Evolutionary conservation across 768 basidiomycete genomes (phyloP).

Genomic region (Hygrophorus pudorinus): DNA sequence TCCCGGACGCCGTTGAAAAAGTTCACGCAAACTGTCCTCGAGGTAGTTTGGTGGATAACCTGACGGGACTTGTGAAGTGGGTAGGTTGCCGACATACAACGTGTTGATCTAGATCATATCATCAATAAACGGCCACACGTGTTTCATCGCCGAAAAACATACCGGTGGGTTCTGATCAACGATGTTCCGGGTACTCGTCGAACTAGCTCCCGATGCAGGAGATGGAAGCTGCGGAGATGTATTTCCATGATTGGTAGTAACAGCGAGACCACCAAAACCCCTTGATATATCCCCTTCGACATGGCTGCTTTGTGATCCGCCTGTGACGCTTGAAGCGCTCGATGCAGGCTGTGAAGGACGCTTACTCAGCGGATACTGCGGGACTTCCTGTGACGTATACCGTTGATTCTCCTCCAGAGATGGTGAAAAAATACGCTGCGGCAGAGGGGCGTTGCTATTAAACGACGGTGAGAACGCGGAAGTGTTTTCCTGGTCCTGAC

Average conservation of each 20-base stretch:
- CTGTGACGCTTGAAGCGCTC: slow-evolving; percentile 23
- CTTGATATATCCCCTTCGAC: slow-evolving; percentile 23
- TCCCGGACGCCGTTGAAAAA: slow-evolving; percentile 74
- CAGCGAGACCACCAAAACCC: slow-evolving; percentile 37
- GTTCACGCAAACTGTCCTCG: slow-evolving; percentile 75
- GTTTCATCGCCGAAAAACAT: slow-evolving; percentile 19
- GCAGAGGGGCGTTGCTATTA: slow-evolving; percentile 2
- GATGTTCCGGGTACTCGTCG: slow-evolving; percentile 32
- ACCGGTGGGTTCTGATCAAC: slow-evolving; percentile 93
- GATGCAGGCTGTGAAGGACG: slow-evolving; percentile 18
- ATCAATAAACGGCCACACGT: background rate
- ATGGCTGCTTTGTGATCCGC: slow-evolving; percentile 16
- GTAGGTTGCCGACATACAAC: slow-evolving; percentile 97
- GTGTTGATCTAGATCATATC: slow-evolving; percentile 68
- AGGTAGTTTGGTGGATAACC: slow-evolving; percentile 73
- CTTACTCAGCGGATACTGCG: background rate
- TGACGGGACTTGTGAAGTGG: slow-evolving; percentile 61
- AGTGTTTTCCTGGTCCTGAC: background rate
- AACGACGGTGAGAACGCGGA: too few species aligned
- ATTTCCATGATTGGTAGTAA: slow-evolving; percentile 40
- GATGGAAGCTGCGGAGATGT: slow-evolving; percentile 72
- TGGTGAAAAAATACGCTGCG: slow-evolving; percentile 6
- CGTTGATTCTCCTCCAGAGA: slow-evolving; percentile 9
- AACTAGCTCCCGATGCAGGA: slow-evolving; percentile 57
- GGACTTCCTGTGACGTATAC: slow-evolving; percentile 2